Evolutionary conservation across 139 green algal species (phyloP).

Genomic region (Chlamydomonas asymmetrica): DNA sequence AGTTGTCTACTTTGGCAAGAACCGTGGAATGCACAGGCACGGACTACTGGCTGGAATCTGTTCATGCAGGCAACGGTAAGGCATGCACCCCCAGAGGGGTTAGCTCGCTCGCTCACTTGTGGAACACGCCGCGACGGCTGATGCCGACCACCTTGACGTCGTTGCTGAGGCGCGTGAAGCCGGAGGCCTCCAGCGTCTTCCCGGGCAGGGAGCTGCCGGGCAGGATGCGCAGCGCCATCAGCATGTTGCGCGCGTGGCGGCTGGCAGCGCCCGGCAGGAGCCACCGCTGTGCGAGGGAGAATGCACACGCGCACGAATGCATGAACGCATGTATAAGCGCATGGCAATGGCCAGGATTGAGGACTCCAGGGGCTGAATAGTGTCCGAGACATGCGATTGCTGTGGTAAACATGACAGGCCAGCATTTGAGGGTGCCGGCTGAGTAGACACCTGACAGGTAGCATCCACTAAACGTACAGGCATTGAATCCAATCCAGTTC

Average conservation of each 20-base stretch:
- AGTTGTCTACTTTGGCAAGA: too few species aligned
- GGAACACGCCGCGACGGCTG: constrained; percentile 1
- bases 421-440: background rate
- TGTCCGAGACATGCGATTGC: background rate
- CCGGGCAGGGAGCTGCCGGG: constrained; percentile 33
- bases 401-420: background rate
- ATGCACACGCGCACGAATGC: background rate
- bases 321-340: background rate
- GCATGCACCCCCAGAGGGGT: too few species aligned
- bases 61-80: too few species aligned
- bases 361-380: background rate
- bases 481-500: too few species aligned
- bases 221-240: constrained; percentile 50
- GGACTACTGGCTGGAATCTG: too few species aligned
- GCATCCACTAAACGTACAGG: background rate
- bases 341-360: background rate
- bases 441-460: background rate
- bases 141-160: constrained; percentile 22
- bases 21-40: too few species aligned
- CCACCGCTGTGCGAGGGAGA: background rate
- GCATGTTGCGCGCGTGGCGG: constrained; percentile 29
- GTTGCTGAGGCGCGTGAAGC: constrained; percentile 39
- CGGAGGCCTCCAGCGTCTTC: constrained; percentile 35
- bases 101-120: too few species aligned
- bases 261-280: constrained; percentile 13